Base-by-base conservation (phyloP, 768 basidiomycete species). In the Paxillus rubicundulus region DNA sequence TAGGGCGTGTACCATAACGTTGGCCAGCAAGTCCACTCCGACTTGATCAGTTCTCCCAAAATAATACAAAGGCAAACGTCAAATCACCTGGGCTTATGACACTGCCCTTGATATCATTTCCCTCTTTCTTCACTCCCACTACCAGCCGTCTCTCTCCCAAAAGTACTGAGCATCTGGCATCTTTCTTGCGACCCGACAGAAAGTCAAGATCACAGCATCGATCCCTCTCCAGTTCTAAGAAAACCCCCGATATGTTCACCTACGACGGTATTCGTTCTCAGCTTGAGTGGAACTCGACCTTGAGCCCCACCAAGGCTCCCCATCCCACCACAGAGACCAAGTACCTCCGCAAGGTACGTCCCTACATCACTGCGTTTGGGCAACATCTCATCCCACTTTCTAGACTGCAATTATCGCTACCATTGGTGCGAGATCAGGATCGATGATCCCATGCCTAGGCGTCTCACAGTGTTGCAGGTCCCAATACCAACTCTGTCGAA, bases 371-470 rank as follows among this genome's bases (percentile, higher is more conserved):
- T 9, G 28, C 30, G 3, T 16, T 30, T 5, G 10, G 13, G 38
- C 14, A 43, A 24, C 27, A 38, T 37, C 44, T 61, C 32, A 59
- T 40, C n/a, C 42, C 49, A 12, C 57, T 36, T 41, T 17, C n/a
- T 61, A 99, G 97, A 97, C 94, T 13, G 80, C 90, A 54, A 98
- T 99, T 74, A 98, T 99, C 71, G 96, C 95, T 54, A 99, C 97
- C 60, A 99, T 99, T 66, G 97, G 96, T 89, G 60, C 54, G 79
- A 55, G 51, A 54, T 51, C 53, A 12, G 27, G 14, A 44, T 12
- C n/a, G 38, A 13, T 41, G 5, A 30, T 27, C 12, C 18, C n/a
- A 40, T 27, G 48, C 30, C 30, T 37, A 17, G 27, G 17, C 20
- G 4, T 43, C 48, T 59, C 53, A 65, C 38, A 28, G 32, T 43